Conservation (phyloP, 371 early-diverging fungal genomes). For the Parasitella parasitica region DNA sequence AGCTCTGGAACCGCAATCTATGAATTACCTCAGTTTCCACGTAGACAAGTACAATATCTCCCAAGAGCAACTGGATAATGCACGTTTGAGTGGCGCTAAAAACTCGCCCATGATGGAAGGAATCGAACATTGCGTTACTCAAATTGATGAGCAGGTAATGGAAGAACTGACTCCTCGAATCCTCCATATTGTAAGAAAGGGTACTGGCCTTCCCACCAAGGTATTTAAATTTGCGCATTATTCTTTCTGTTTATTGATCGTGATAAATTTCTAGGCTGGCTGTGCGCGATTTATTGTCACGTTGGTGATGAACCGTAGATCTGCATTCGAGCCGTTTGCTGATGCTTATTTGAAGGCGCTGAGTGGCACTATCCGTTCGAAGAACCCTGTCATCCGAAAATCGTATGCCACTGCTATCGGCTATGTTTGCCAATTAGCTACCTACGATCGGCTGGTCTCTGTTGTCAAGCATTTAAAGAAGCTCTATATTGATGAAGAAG, state of each 20-base stretch:
- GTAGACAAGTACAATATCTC: conserved; percentile 86
- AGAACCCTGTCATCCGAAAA: conserved; percentile 79
- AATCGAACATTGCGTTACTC: conserved; percentile 74
- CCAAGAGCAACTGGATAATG: conserved; percentile 81
- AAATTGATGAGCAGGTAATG: conserved; percentile 73
- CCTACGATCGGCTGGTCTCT: conserved; percentile 59
- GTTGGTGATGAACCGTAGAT: conserved; percentile 66
- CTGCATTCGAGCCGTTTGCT: conserved; percentile 61
- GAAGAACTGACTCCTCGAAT: conserved; percentile 67
- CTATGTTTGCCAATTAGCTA: conserved; percentile 68
- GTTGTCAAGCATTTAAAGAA: conserved; percentile 70
- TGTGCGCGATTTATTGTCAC: conserved; percentile 83
- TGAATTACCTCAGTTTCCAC: conserved; percentile 91
- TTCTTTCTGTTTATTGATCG: background rate
- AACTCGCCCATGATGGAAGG: conserved; percentile 86
- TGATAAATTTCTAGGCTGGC: conserved; percentile 61
- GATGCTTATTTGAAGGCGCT: conserved; percentile 73
- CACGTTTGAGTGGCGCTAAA: conserved; percentile 70
- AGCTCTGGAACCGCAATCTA: conserved; percentile 56
- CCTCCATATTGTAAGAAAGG: conserved; percentile 72
- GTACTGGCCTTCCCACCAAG: conserved; percentile 88
- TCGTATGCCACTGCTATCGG: conserved; percentile 86
- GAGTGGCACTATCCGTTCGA: conserved; percentile 74
- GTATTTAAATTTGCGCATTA: conserved; percentile 53
- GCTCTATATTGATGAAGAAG: conserved; percentile 71